Evolutionary conservation across 305 asterid genomes (phyloP).

Genomic region (Fraxinus dipetala): DNA sequence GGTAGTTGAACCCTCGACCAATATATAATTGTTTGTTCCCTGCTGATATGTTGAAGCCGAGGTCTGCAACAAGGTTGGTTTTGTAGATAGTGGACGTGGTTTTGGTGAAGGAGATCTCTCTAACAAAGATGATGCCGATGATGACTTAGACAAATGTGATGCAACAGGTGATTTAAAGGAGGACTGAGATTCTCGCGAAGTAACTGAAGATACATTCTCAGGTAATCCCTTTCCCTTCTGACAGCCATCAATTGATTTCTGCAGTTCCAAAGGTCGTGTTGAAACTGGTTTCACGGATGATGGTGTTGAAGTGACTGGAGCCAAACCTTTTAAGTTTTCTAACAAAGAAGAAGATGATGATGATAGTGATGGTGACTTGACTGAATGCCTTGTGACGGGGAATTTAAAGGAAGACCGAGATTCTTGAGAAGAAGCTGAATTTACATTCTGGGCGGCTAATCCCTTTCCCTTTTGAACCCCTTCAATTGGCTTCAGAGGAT

Average conservation of each 20-base stretch:
- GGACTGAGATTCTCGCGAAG: background rate
- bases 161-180: background rate
- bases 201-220: background rate
- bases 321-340: background rate
- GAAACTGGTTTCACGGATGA: background rate
- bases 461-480: background rate
- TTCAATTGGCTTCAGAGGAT: background rate
- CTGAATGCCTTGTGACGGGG: background rate
- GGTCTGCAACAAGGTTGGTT: background rate
- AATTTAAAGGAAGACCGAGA: background rate
- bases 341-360: background rate
- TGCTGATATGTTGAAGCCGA: background rate
- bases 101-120: background rate
- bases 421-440: background rate
- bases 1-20: background rate
- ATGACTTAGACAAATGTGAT: background rate
- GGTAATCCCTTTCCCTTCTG: background rate
- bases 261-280: background rate
- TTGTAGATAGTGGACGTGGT: background rate
- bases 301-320: background rate
- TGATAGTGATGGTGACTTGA: background rate
- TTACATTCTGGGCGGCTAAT: background rate
- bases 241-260: background rate
- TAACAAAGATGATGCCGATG: background rate
- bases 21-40: background rate